Base-by-base conservation (phyloP, 2,329 filamentous ascomycete genomes). In the Botrytis hyacinthi region DNA sequence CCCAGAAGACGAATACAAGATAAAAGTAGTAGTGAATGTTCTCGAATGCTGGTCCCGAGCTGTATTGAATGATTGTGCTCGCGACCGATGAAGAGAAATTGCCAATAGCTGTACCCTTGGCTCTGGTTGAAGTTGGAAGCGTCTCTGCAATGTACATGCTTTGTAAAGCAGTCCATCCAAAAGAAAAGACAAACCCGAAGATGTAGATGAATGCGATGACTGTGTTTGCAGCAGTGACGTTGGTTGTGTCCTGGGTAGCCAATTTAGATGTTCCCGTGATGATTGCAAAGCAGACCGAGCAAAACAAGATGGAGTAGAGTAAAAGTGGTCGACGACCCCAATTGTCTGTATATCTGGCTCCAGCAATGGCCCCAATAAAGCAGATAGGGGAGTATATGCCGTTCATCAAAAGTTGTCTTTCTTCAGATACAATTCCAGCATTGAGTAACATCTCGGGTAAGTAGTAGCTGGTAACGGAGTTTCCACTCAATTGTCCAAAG, bases 201-300 rank as follows among this genome's bases (percentile, higher is more conserved):
- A 88, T 81, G 77, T 86, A 87, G 68, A 88, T 85, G 73, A 87
- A 85, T 14, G 85, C 85, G 3, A 87, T 83, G 5, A 84, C 84
- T 0, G 83, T 81, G 74, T 85, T 84, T 40, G 84, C 84, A 0
- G 84, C 84, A 0, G 82, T 77, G 0, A 73, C 70, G 46, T 81
- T 77, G 5, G 61, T 70, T n/a, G 75, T 29, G 26, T 75, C 22
- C 32, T 73, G 63, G 4, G 70, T 70, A 9, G 75, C 68, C 57
- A 84, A 66, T 76, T 86, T 86, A 75, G 83, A 84, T 0, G 85
- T 86, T 3, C 84, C 85, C 0, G 85, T 86, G 69, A 87, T 84
- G 76, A 86, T 80, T 60, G 84, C 84, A 70, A 87, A 87, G 78
- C 84, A 86, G 73, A 81, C 76, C 0, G 84, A 85, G 69, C 82